Percentiles rank a stretch among this genome's conserved stretches.
These are phyloP conservation scores for Pholiota microspora DNA, from an alignment of 768 basidiomycete genomes.

Conservation along the genomic window DNA sequence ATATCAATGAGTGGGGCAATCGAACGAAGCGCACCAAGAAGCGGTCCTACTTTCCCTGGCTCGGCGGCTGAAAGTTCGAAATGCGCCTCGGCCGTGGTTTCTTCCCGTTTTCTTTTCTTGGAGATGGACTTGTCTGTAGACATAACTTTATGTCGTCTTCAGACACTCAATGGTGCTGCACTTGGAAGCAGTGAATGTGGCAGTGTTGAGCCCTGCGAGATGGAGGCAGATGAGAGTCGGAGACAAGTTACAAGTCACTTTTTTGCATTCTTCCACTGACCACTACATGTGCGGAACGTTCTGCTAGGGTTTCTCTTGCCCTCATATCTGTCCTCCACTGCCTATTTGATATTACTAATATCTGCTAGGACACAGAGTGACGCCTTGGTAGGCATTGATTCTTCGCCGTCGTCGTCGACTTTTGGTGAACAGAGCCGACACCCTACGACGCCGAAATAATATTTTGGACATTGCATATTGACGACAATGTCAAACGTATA, in stretches of 20 bases:
- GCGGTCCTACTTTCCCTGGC: slow-evolving; percentile 31
- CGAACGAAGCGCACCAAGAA: slow-evolving; percentile 30
- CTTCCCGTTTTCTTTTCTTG: slow-evolving; percentile 42
- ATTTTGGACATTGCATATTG: slow-evolving; percentile 6
- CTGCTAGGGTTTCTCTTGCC: slow-evolving; percentile 12
- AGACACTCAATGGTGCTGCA: not conserved
- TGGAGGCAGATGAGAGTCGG: slow-evolving; percentile 15
- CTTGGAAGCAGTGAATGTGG: not conserved
- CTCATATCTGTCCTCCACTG: not conserved
- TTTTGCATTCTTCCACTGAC: slow-evolving; percentile 17
- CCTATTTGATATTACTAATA: slow-evolving; percentile 10
- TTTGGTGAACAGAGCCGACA: slow-evolving; percentile 10
- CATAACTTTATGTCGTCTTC: slow-evolving; percentile 24
- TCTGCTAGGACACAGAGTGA: slow-evolving; percentile 11
- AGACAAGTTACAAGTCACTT: slow-evolving; percentile 15
- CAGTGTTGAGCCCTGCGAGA: not conserved
- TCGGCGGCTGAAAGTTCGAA: slow-evolving; percentile 30
- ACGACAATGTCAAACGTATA: slow-evolving; percentile 20
- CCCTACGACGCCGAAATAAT: slow-evolving; percentile 1
- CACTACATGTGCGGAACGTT: slow-evolving; percentile 21
- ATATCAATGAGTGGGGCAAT: not conserved
- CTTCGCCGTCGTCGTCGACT: slow-evolving; percentile 13
- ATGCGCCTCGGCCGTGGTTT: slow-evolving; percentile 20
- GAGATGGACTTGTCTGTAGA: slow-evolving; percentile 32
- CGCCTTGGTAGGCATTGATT: slow-evolving; percentile 7